Evolutionary conservation across 139 green algal genomes (phyloP).

Genomic region (Diplosphaera chodatii): DNA sequence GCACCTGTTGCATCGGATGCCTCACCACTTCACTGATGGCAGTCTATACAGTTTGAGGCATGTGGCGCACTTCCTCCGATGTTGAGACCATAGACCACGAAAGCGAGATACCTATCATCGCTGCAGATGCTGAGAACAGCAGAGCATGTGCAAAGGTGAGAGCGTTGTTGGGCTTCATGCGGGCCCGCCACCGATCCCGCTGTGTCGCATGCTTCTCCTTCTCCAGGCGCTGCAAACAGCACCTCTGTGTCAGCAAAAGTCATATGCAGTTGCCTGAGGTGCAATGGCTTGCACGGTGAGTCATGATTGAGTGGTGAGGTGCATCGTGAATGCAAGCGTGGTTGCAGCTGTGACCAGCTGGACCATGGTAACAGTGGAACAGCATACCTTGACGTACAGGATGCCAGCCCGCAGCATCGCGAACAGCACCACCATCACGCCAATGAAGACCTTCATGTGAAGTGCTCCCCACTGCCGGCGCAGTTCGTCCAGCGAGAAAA

Average conservation of each 20-base stretch:
- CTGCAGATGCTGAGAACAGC: constrained; percentile 41
- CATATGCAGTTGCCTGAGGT: no score
- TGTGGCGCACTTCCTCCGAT: no score
- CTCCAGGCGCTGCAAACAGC: no score
- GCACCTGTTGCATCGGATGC: constrained; percentile 13
- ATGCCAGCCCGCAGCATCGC: constrained; percentile 20
- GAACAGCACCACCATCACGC: constrained; percentile 22
- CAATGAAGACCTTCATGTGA: constrained; percentile 33
- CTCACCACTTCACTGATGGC: no score
- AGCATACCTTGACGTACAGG: constrained; percentile 2
- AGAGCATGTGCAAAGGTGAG: constrained; percentile 24
- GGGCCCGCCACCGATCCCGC: constrained; percentile 2
- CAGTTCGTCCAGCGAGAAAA: constrained; percentile 34
- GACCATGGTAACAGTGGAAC: no score
- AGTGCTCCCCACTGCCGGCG: constrained; percentile 29
- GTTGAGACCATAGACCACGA: no score
- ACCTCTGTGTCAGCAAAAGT: no score
- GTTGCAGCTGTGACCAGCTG: no score
- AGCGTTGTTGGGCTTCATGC: constrained; percentile 9
- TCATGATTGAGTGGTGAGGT: no score
- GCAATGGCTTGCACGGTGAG: no score
- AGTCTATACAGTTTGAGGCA: no score
- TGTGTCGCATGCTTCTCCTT: background rate
- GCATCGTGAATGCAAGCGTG: no score
- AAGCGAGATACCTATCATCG: constrained; percentile 38